phyloP scores from a whole-genome alignment of 352 stramenopile genomes.

The Discostella stelligera region DNA sequence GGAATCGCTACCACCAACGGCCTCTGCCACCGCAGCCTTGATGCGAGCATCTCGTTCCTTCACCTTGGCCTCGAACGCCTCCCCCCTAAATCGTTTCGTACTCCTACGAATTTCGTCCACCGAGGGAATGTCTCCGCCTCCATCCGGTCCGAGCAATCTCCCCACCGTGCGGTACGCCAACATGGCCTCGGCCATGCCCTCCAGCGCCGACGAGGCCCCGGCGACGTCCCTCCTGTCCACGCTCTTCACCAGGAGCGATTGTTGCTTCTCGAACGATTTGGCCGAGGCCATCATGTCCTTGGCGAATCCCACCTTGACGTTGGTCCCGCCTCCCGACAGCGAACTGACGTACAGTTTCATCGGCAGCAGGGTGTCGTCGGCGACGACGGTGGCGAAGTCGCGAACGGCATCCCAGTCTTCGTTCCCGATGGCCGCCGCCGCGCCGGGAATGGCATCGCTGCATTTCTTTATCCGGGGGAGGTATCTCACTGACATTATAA shows the following conservation, averaged over 20 bases:
- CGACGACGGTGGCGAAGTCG: constrained; percentile 66
- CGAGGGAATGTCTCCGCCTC: constrained; percentile 75
- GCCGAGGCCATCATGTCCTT: constrained; percentile 72
- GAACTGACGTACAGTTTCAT: constrained; percentile 78
- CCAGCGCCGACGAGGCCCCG: constrained; percentile 54
- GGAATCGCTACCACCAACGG: neutral
- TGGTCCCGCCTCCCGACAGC: constrained; percentile 68
- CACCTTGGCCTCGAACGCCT: constrained; percentile 74
- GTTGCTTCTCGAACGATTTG: constrained; percentile 64
- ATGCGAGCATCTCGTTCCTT: constrained; percentile 64
- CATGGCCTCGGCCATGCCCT: constrained; percentile 62
- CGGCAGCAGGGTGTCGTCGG: constrained; percentile 75
- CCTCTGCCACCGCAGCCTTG: constrained; percentile 8
- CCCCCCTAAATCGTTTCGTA: constrained; percentile 59
- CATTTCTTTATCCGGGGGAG: constrained; percentile 79
- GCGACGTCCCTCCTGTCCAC: constrained; percentile 67
- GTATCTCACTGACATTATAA: constrained; percentile 66
- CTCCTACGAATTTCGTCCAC: constrained; percentile 78
- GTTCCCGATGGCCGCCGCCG: constrained; percentile 52
- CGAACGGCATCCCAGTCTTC: constrained; percentile 63
- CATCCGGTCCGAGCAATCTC: constrained; percentile 67
- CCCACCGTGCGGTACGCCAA: constrained; percentile 62
- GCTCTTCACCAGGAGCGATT: constrained; percentile 63
- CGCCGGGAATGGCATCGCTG: constrained; percentile 63
- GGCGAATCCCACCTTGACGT: constrained; percentile 70